Evolutionary conservation across 345 rosid species (phyloP).

Genomic region (Hibiscus tridactylites): DNA sequence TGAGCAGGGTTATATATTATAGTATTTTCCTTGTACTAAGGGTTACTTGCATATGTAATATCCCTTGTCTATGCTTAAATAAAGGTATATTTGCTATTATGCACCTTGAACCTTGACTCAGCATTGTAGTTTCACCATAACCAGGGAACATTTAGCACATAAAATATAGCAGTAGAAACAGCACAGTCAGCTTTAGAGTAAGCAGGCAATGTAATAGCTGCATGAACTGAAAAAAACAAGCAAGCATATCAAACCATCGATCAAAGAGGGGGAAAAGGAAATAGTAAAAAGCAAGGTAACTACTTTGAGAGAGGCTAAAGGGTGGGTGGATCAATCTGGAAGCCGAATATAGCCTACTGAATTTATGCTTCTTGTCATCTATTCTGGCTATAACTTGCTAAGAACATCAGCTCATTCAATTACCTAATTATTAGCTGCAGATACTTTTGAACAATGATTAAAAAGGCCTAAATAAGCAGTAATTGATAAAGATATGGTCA

Average conservation of each 20-base stretch:
- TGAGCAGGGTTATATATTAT: neutral
- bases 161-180: neutral
- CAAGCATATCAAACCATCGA: too few species aligned
- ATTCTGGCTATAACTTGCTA: too few species aligned
- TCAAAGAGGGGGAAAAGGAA: too few species aligned
- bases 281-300: too few species aligned
- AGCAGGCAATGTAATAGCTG: neutral
- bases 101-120: neutral
- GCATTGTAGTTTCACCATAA: neutral
- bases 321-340: neutral
- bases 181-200: neutral
- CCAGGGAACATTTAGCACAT: neutral
- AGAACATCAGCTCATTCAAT: neutral
- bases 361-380: too few species aligned
- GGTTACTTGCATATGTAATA: conserved; percentile 3
- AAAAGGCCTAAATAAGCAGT: neutral
- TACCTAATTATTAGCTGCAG: too few species aligned
- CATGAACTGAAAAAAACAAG: neutral
- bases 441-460: neutral
- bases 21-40: conserved; percentile 2
- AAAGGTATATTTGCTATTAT: neutral
- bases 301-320: neutral
- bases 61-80: neutral
- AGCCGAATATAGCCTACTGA: neutral
- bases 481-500: neutral